Evolutionary conservation across 2,329 filamentous ascomycete species (phyloP), one percentile per base, ranked within the genome.

Genomic region (Phaeosphaeria sp.): DNA sequence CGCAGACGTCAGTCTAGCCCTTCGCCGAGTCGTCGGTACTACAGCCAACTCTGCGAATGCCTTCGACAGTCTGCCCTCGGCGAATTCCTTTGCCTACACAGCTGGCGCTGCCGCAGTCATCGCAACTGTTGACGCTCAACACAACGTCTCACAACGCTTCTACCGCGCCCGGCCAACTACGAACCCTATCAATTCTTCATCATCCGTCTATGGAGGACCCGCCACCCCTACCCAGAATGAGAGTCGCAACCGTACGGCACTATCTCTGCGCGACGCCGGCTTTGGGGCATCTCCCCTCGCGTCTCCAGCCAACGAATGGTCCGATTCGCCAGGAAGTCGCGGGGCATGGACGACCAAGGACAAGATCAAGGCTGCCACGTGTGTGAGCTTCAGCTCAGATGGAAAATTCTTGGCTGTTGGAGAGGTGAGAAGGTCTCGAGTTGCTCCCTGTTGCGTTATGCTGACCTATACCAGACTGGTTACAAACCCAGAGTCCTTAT

Each of bases 101-200:
- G 94, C 95, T 8, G 95, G 95, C 54, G 95, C 93, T 9, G 92
- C 94, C 44, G 94, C 92, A n/a, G 92, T 99, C 0, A 87, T 98
- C 18, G 92, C 93, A 7, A 89, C 91, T 66, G 83, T 97, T 51
- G 87, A 92, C 63, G 86, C 88, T 51, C 83, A 91, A 30, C 72
- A 84, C 60, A 77, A 81, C 57, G 78, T 89, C 70, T 85, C 85
- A 1, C 94, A 98, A 75, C 89, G 92, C 58, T 98, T 98, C 81
- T 98, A 92, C 80, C 88, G 93, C 72, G 95, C 94, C 42, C 87
- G 91, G 30, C 93, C 93, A 11, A 83, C 83, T 9, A 82, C 83
- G 11, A 87, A 88, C 21, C 90, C 92, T 6, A 77, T 91, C 42
- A 91, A 93, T 59, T 79, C 83, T 13, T 80, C 81, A n/a, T 74